A percentile compares a stretch with the other conserved stretches of the same genome.
phyloP scores from a whole-genome alignment of 768 basidiomycete species.

The Pulveroboletus sp. region DNA sequence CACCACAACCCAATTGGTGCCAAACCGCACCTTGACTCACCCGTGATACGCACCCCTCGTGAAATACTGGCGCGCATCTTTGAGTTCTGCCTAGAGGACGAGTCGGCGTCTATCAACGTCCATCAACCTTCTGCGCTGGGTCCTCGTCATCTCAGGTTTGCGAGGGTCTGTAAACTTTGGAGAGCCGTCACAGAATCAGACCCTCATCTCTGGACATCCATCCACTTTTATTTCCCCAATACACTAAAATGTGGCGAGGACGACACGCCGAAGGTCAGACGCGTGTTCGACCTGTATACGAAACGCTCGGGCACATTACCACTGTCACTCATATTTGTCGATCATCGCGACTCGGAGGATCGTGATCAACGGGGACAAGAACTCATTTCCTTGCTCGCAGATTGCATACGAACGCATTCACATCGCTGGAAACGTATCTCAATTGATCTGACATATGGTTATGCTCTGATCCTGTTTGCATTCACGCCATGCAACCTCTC shows the following conservation, averaged over 20 bases:
- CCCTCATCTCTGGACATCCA: slow-evolving; percentile 21
- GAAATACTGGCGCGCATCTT: slow-evolving; percentile 35
- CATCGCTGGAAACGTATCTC: slow-evolving; percentile 18
- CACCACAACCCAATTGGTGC: no score
- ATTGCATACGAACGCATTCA: slow-evolving; percentile 11
- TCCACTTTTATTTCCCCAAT: slow-evolving; percentile 12
- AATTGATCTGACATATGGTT: slow-evolving; percentile 7
- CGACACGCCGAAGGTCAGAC: slow-evolving; percentile 3
- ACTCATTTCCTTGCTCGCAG: slow-evolving; percentile 9
- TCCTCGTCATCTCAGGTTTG: slow-evolving; percentile 14
- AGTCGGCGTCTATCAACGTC: neutral
- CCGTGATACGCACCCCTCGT: slow-evolving; percentile 8
- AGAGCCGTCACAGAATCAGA: slow-evolving; percentile 7
- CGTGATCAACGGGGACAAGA: neutral
- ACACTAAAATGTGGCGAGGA: neutral
- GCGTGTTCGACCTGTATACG: slow-evolving; percentile 7
- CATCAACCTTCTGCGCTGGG: neutral
- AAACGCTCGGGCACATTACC: slow-evolving; percentile 11
- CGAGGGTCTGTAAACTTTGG: slow-evolving; percentile 22
- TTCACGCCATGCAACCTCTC: slow-evolving; percentile 14
- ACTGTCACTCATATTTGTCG: slow-evolving; percentile 19
- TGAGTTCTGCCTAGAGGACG: neutral
- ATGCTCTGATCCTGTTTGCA: slow-evolving; percentile 10
- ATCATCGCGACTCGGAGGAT: slow-evolving; percentile 15
- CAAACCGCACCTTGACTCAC: neutral